Evolutionary conservation across 768 basidiomycete species (phyloP).

Genomic region (Porphyrellus cyaneotinctus): DNA sequence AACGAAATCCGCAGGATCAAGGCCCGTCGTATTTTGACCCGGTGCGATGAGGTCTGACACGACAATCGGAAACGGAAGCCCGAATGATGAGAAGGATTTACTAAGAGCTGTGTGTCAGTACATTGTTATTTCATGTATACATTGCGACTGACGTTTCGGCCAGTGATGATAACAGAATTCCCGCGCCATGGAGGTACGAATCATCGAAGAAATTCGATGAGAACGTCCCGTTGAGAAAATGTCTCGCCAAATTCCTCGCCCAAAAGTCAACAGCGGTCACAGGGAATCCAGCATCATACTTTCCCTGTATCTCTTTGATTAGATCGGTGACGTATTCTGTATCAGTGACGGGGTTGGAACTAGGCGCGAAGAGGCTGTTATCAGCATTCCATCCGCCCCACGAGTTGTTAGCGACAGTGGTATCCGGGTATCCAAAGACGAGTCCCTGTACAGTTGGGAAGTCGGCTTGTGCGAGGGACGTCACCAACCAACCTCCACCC

Average conservation of each 20-base stretch:
- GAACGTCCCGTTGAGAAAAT: constrained; percentile 38
- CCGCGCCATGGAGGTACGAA: constrained; percentile 32
- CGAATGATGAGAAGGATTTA: constrained; percentile 29
- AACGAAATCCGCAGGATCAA: constrained; percentile 15
- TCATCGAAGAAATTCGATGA: constrained; percentile 28
- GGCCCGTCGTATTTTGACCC: constrained; percentile 22
- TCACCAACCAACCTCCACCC: constrained; percentile 38
- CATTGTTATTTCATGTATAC: not conserved
- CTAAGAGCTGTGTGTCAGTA: constrained; percentile 16
- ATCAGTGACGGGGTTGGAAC: constrained; percentile 13
- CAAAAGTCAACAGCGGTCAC: constrained; percentile 31
- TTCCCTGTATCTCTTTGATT: constrained; percentile 26
- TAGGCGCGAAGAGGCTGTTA: constrained; percentile 19
- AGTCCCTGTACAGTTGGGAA: constrained; percentile 38
- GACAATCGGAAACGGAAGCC: constrained; percentile 40
- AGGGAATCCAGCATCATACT: constrained; percentile 30
- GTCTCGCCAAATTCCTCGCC: constrained; percentile 29
- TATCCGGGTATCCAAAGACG: constrained; percentile 27
- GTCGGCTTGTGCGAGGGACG: constrained; percentile 39
- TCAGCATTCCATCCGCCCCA: constrained; percentile 36
- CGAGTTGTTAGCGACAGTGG: constrained; percentile 15
- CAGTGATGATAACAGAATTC: constrained; percentile 33
- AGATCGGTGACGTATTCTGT: constrained; percentile 18
- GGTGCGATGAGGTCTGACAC: constrained; percentile 26
- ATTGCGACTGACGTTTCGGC: constrained; percentile 28